A percentile compares a stretch with the other conserved stretches of the same genome.
Evolutionary conservation across 345 rosid genomes (phyloP).

Genomic region (Crucihimalaya himalaica): DNA sequence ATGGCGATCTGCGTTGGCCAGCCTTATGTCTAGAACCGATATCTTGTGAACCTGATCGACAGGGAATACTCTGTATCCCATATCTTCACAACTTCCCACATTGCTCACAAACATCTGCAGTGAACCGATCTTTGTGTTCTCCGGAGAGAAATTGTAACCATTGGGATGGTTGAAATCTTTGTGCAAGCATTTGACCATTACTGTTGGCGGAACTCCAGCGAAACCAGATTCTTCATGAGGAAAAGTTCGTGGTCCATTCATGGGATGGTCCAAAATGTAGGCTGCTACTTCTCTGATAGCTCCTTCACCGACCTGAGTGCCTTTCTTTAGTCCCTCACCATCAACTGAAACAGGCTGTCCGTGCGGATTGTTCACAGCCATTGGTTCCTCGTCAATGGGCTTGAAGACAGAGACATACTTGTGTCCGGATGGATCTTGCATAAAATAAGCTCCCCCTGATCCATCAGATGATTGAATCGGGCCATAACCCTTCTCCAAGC

Average conservation of each 20-base stretch:
- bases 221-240: slow-evolving; percentile 54
- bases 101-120: slow-evolving; percentile 78
- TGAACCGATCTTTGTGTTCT: slow-evolving; percentile 72
- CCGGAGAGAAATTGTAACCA: slow-evolving; percentile 47
- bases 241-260: slow-evolving; percentile 42
- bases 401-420: slow-evolving; percentile 72
- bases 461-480: slow-evolving; percentile 78
- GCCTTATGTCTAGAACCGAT: slow-evolving; percentile 81
- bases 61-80: slow-evolving; percentile 74
- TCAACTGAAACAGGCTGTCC: slow-evolving; percentile 60
- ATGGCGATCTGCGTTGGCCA: slow-evolving; percentile 95
- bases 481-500: slow-evolving; percentile 62
- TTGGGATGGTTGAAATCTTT: slow-evolving; percentile 66
- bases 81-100: slow-evolving; percentile 85
- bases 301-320: slow-evolving; percentile 79
- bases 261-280: slow-evolving; percentile 75
- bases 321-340: slow-evolving; percentile 90
- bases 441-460: slow-evolving; percentile 83
- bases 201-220: slow-evolving; percentile 87
- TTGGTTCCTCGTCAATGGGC: slow-evolving; percentile 89
- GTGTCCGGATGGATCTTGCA: slow-evolving; percentile 72
- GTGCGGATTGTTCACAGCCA: slow-evolving; percentile 79
- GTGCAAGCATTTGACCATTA: slow-evolving; percentile 80
- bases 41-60: slow-evolving; percentile 85
- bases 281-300: slow-evolving; percentile 92